These are phyloP conservation scores for Puccinia coronata DNA, from an alignment of 1,284 basidiomycete species.

Conservation along the genomic window DNA sequence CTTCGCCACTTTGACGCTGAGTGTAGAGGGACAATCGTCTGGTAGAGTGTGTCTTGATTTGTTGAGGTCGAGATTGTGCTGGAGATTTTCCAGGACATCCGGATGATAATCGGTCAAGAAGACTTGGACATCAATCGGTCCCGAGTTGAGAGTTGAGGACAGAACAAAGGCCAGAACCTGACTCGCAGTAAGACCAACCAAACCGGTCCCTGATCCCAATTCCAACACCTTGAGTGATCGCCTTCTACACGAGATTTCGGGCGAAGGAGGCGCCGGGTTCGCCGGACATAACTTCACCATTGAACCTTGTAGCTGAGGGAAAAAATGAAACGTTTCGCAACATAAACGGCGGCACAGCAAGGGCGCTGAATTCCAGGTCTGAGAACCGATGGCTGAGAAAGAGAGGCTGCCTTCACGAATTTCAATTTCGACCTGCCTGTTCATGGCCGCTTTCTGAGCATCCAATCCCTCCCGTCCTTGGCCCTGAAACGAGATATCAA, in stretches of 20 bases:
- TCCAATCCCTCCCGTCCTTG: neutral
- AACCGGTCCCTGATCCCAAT: slow-evolving; percentile 28
- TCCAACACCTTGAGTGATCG: slow-evolving; percentile 30
- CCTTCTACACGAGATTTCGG: neutral
- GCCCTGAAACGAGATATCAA: neutral
- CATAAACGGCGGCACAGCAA: slow-evolving; percentile 26
- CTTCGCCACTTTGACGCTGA: slow-evolving; percentile 6
- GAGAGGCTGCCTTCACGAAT: slow-evolving; percentile 24
- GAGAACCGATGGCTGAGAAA: slow-evolving; percentile 25
- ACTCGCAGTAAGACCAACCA: slow-evolving; percentile 29
- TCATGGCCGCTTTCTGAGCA: neutral
- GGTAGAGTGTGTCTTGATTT: neutral
- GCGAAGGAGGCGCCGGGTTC: neutral
- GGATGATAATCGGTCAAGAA: slow-evolving; percentile 41
- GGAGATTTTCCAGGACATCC: slow-evolving; percentile 23
- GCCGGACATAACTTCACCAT: neutral
- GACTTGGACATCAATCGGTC: slow-evolving; percentile 33
- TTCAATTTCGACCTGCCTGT: neutral
- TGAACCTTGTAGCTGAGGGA: neutral
- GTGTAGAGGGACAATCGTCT: neutral
- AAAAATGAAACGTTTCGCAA: slow-evolving; percentile 3
- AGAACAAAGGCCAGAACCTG: slow-evolving; percentile 16
- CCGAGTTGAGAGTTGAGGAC: neutral
- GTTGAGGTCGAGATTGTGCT: slow-evolving; percentile 4
- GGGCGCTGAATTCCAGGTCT: slow-evolving; percentile 30